Evolutionary conservation across 306 rosid species (phyloP).

Genomic region (Rosa lucieae): DNA sequence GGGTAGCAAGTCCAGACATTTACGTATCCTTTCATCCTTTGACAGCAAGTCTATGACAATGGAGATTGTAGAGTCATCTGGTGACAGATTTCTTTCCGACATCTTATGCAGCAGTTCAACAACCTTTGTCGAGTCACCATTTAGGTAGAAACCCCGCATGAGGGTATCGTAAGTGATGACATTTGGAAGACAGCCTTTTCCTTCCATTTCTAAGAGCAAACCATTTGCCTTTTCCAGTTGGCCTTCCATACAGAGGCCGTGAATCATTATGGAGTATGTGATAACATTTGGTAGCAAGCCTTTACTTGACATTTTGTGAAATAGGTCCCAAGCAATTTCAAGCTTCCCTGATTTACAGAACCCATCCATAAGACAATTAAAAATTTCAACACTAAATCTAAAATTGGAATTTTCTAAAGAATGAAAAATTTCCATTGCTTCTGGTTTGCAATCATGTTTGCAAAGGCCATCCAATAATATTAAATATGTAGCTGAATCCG

Average conservation of each 20-base stretch:
- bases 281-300: conserved; percentile 27
- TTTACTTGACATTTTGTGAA: conserved; percentile 19
- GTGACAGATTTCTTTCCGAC: conserved; percentile 33
- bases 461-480: conserved; percentile 40
- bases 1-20: conserved; percentile 42
- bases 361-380: conserved; percentile 31
- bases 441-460: conserved; percentile 28
- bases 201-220: conserved; percentile 40
- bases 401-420: conserved; percentile 21
- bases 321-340: conserved; percentile 38
- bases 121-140: conserved; percentile 32
- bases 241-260: conserved; percentile 39
- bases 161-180: conserved; percentile 31
- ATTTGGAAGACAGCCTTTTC: conserved; percentile 40
- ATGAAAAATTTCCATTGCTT: conserved; percentile 42
- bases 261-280: conserved; percentile 42
- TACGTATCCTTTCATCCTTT: conserved; percentile 30
- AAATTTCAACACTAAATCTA: conserved; percentile 12
- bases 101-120: conserved; percentile 48
- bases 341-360: conserved; percentile 33
- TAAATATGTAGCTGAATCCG: conserved; percentile 25
- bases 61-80: conserved; percentile 33
- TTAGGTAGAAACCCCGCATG: conserved; percentile 40
- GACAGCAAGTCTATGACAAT: conserved; percentile 38
- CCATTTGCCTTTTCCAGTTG: conserved; percentile 40